Evolutionary conservation across 148 eudicot genomes (phyloP).

Genomic region (Fagopyrum tataricum): DNA sequence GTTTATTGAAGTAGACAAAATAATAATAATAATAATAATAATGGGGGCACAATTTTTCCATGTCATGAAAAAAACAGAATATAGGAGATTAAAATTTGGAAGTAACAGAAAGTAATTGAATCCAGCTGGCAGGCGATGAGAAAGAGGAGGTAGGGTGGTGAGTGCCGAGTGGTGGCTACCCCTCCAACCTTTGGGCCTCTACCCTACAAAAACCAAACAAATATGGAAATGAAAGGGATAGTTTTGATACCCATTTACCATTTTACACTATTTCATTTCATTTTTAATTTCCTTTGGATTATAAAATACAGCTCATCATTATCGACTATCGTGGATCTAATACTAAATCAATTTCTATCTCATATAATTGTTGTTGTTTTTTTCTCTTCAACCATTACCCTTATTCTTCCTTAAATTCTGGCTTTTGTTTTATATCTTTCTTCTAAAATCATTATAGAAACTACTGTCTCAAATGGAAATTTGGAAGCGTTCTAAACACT

Average conservation of each 20-base stretch:
- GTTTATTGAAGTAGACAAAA: too few species aligned
- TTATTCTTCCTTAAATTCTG: too few species aligned
- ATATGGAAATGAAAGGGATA: background rate
- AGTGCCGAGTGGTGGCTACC: too few species aligned
- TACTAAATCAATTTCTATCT: too few species aligned
- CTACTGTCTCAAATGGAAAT: too few species aligned
- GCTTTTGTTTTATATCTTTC: too few species aligned
- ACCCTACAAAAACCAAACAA: background rate
- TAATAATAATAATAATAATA: too few species aligned
- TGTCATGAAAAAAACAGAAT: background rate
- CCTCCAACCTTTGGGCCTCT: background rate
- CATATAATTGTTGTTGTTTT: too few species aligned
- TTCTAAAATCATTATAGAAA: too few species aligned
- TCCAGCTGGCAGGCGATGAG: background rate
- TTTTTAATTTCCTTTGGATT: background rate
- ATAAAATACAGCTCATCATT: background rate
- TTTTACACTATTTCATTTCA: background rate
- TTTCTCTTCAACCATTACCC: too few species aligned
- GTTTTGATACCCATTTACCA: background rate
- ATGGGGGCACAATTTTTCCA: constrained; percentile 1
- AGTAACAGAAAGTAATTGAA: background rate
- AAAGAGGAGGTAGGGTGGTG: background rate
- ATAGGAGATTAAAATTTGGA: background rate
- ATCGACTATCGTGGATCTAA: background rate
- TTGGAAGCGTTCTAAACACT: too few species aligned